phyloP scores from a whole-genome alignment of 2,329 filamentous ascomycete species.

The Zymoseptoria tritici region DNA sequence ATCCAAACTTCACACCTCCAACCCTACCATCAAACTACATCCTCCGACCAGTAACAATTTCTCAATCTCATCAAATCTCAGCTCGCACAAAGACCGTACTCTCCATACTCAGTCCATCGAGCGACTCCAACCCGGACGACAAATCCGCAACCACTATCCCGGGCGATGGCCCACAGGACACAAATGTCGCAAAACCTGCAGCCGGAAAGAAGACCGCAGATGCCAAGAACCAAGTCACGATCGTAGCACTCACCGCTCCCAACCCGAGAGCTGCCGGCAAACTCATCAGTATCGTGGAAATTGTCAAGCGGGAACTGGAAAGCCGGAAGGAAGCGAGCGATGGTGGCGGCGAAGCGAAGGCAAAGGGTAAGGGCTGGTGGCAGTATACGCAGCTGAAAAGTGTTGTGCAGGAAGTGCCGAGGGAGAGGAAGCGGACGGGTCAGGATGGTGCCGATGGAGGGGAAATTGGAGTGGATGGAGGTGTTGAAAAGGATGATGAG shows the following conservation, averaged over 20 bases:
- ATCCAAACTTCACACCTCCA: not conserved
- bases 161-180: not conserved
- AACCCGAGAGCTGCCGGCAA: constrained; percentile 47
- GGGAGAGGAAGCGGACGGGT: constrained; percentile 8
- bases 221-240: not conserved
- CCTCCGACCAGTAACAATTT: not conserved
- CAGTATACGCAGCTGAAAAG: constrained; percentile 28
- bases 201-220: not conserved
- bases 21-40: not conserved
- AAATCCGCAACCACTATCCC: not conserved
- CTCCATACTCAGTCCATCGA: not conserved
- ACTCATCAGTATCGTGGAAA: constrained; percentile 61
- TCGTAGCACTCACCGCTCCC: constrained; percentile 34
- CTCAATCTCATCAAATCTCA: not conserved
- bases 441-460: not conserved
- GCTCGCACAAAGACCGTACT: not conserved
- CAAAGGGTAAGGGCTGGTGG: constrained; percentile 41
- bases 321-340: not conserved
- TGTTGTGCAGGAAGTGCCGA: constrained; percentile 20
- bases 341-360: constrained; percentile 8
- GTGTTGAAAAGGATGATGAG: constrained; percentile 18
- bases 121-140: not conserved
- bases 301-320: constrained; percentile 37
- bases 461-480: constrained; percentile 17
- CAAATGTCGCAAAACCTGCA: not conserved